Base-by-base conservation (phyloP, 2,329 filamentous ascomycete genomes). In the Ramularia endophylla region DNA sequence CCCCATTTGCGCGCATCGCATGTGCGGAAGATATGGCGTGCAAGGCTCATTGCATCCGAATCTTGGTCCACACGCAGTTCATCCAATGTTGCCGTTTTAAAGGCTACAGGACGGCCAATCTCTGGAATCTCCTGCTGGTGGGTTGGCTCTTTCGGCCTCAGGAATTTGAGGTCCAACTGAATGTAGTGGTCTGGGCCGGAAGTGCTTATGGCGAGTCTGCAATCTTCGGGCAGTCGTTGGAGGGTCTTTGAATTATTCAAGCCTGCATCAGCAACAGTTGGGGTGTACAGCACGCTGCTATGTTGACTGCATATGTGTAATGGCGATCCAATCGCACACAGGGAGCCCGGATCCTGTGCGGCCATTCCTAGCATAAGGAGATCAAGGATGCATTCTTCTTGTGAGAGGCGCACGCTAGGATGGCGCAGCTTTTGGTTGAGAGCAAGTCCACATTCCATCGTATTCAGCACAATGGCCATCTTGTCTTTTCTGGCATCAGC, bases 401-500 rank as follows among this genome's bases (percentile, higher is more conserved):
- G 62, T 12, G 51, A 51, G 17, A 59, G 41, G 9, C 42, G 36
- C n/a, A 54, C 43, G 19, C 29, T 38, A 7, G 55, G 53, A 28
- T 54, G 42, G 17, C 56, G 41, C 29, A 57, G 41, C 4, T 41
- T 41, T 8, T 62, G 54, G 22, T 56, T 59, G 2, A 68, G 46
- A 3, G 58, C 59, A 19, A 70, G 44, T 6, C 66, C 66, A 18
- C 65, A 56, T 11, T 63, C 61, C 41, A 64, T 62, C 8, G 61
- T 60, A 36, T 65, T 68, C 8, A 70, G 51, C 13, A 64, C 62
- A 43, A 70, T 68, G 13, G 61, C 61, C 1, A 63, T 61, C 46
- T 67, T 67, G 53, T 69, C 66, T 38, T 66, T 65, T 35, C 66
- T 63, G 4, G 67, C 66, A 42, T 68, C 65, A 3, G 67, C 58